Base-by-base conservation (phyloP, 129 eudicot species). In the Silybum marianum region DNA sequence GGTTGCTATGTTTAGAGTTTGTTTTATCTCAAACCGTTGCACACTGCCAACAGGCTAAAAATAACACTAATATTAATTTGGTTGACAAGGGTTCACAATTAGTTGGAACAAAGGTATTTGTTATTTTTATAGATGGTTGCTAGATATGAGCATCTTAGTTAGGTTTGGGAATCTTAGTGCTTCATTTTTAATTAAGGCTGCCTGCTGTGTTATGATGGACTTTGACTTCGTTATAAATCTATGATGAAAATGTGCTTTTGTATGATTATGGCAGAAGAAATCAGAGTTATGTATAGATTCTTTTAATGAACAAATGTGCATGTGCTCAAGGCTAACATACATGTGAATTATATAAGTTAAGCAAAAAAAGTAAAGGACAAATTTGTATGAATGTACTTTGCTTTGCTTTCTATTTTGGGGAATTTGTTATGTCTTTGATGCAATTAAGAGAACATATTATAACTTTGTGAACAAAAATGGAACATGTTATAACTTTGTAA, bases 141-240 rank as follows among this genome's bases (percentile, higher is more conserved):
- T 80, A 71, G 39, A 71, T 36, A 79, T 69, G 34, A 32, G 58
- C 51, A 69, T 46, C 69, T 13, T 32, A 71, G 71, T 48, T 71
- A 71, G 76, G 77, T 6, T 80, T 80, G 38, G 54, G 77, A 51
- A 80, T 71, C 71, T 80, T 54, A 60, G 51, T 54, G 39, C n/a
- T 48, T 28, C 5, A 18, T n/a, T 81, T 21, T 44, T 23, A 38
- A 16, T 75, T 18, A 69, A 51, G 73, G 30, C 76, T 23, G 71
- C 76, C 13, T 79, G 51, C 28, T 68, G 67, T 19, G 30, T 28
- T 69, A 19, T 23, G 30, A 58, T 76, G 34, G 24, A 19, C 54
- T 58, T 76, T 32, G 36, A 32, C 36, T 32, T 32, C 32, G 26
- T 71, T 48, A 21, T 46, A n/a, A 69, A 21, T 62, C 28, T 51